Evolutionary conservation across 495 filamentous ascomycete genomes (phyloP).

Genomic region (Parmelia sp.): DNA sequence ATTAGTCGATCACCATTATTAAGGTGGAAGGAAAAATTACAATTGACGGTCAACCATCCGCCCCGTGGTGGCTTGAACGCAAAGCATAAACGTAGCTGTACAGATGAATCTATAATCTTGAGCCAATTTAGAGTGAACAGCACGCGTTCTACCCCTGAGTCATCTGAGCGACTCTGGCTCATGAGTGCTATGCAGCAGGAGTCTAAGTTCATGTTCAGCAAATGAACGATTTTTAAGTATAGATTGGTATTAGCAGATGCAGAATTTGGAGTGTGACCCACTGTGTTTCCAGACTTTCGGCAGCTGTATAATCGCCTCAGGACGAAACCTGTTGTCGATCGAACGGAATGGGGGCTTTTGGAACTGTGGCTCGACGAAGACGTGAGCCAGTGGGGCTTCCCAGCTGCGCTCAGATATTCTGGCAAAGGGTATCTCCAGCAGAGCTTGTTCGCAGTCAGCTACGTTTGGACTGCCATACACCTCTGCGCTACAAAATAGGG

Average conservation of each 20-base stretch:
- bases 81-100: not conserved
- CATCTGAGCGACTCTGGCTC: not conserved
- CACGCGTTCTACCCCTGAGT: not conserved
- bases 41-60: not conserved
- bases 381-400: not conserved
- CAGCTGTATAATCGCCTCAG: not conserved
- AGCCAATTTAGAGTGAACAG: not conserved
- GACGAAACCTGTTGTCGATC: not conserved
- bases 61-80: not conserved
- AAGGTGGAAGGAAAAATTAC: not conserved
- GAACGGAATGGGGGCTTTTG: not conserved
- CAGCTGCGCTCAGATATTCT: not conserved
- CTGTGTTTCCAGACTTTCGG: constrained; percentile 6
- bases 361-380: constrained; percentile 6
- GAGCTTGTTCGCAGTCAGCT: not conserved
- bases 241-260: not conserved
- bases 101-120: not conserved
- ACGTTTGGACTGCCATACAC: not conserved
- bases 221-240: not conserved
- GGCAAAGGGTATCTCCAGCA: not conserved
- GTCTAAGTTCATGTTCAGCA: not conserved
- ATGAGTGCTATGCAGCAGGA: constrained; percentile 4
- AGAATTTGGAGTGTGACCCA: not conserved
- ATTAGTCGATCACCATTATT: too few species aligned
- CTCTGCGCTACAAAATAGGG: not conserved